Evolutionary conservation across 768 basidiomycete genomes (phyloP).

Genomic region (Collybia sp.): DNA sequence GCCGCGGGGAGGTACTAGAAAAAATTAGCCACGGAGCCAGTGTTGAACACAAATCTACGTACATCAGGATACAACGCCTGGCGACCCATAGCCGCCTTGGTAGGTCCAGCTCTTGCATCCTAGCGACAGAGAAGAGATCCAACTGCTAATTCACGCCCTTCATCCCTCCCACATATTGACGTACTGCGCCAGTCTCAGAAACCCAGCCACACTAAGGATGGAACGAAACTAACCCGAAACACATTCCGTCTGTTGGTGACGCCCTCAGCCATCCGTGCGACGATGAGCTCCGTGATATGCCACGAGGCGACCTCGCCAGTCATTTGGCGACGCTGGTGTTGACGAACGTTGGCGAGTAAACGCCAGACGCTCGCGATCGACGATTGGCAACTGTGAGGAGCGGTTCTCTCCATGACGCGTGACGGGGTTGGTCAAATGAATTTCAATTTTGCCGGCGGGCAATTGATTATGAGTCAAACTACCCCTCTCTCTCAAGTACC

Average conservation of each 20-base stretch:
- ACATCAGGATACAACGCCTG: constrained; percentile 77
- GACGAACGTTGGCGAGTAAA: too few species aligned
- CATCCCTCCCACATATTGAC: constrained; percentile 78
- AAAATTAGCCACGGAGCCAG: constrained; percentile 2
- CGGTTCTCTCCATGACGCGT: too few species aligned
- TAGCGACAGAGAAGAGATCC: constrained; percentile 75
- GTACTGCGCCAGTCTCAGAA: constrained; percentile 37
- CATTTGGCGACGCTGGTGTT: too few species aligned
- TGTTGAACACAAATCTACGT: constrained; percentile 9
- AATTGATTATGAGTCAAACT: too few species aligned
- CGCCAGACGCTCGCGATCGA: too few species aligned
- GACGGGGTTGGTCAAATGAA: too few species aligned
- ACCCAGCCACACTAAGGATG: not conserved
- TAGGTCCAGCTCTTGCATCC: constrained; percentile 63
- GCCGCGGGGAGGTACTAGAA: constrained; percentile 73
- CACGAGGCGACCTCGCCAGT: too few species aligned
- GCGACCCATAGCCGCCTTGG: constrained; percentile 45
- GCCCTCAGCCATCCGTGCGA: too few species aligned
- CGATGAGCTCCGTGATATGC: too few species aligned
- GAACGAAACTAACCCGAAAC: constrained; percentile 48
- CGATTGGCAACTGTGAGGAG: too few species aligned
- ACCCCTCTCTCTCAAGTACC: too few species aligned
- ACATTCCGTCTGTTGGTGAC: constrained; percentile 80
- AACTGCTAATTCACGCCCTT: constrained; percentile 60
- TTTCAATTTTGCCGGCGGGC: too few species aligned